Evolutionary conservation across 169 alveolate species (phyloP), one percentile per base, ranked within the genome.

Genomic region (Sarcocystis neurona): DNA sequence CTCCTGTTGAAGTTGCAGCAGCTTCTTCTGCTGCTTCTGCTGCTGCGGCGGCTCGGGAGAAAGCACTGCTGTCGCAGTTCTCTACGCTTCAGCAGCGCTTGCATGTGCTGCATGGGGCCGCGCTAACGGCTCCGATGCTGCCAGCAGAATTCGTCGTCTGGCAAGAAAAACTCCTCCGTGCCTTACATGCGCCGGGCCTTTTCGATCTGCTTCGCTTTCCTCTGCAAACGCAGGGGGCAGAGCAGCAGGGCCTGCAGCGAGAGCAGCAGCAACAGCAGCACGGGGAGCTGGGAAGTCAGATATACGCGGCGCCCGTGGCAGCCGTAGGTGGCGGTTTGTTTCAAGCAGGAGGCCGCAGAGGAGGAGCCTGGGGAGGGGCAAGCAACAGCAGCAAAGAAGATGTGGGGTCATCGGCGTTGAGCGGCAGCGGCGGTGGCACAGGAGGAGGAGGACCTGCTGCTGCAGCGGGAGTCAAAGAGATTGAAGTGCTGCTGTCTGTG

Each of bases 261-360:
- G 0, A n/a, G 12, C 4, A 10, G 82, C 10, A 39, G 56, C 12
- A 15, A 6, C 75, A 30, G 39, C 10, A 63, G 6, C 43, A 20
- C 10, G 18, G 41, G 56, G 34, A 37, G 82, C 15, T 8, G 82
- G 41, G 8, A 53, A 37, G 32, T 0, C 0, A 18, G 27, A 18
- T 15, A 2, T 23, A 8, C 56, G 34, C 58, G 58, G 41, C 47
- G 47, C 82, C 82, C 27, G 82, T 72, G n/a, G 82, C 23, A 12
- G 50, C 82, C 0, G 82, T 72, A 4, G 82, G 82, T 30, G 82
- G 82, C 23, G 82, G 82, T 10, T 32, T 72, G 20, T 72, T 72
- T 30, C n/a, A n/a, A n/a, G n/a, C n/a, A n/a, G n/a, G n/a, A n/a
- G n/a, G n/a, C n/a, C n/a, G n/a, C n/a, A n/a, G n/a, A n/a, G n/a